Evolutionary conservation across 73 alveolate genomes (phyloP), one percentile per base, ranked within the genome.

Genomic region (Paramecium octaurelia): DNA sequence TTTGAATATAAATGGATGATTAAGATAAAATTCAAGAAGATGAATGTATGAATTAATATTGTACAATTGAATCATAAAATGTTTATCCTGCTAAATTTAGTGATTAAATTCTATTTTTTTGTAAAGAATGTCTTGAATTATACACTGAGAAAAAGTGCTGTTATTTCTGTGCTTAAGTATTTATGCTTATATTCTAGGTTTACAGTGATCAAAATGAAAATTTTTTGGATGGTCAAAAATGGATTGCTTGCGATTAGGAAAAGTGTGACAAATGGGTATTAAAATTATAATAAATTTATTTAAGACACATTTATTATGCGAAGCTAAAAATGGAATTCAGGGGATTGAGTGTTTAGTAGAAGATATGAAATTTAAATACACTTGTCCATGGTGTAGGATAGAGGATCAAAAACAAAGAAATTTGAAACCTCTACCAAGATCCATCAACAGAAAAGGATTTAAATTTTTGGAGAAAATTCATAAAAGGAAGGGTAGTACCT

Each of bases 11-110:
- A 80, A 80, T 48, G 91, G 91, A 73, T 73, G 84, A 73, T 34
- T 40, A 73, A 73, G 87, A 73, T 73, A 64, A 64, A 54, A 54
- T 54, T 18, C 69, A 54, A 24, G 84, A 36, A 36, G 87, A 35
- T 36, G 87, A 73, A 31, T 80, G 91, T 80, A 80, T 80, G 91
- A 80, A 80, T 48, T 80, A 80, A 43, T 80, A 80, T 80, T 80
- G 91, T 48, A 23, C 46, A 6, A 80, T 24, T 80, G 73, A 80
- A 40, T 8, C 46, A 31, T 27, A 23, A 31, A 23, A 40, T 31
- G 76, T 44, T 23, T 80, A 80, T 80, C 50, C 70, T 4, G 91
- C 91, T 24, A 48, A 24, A 48, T 80, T 80, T 80, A 46, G 70
- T n/a, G 73, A 80, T 44, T 27, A 80, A 27, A 80, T 42, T 48